A percentile compares a stretch with the other conserved stretches of the same genome.
Conservation (phyloP, 305 asterid species). For the Fraxinus xanthoxyloides region DNA sequence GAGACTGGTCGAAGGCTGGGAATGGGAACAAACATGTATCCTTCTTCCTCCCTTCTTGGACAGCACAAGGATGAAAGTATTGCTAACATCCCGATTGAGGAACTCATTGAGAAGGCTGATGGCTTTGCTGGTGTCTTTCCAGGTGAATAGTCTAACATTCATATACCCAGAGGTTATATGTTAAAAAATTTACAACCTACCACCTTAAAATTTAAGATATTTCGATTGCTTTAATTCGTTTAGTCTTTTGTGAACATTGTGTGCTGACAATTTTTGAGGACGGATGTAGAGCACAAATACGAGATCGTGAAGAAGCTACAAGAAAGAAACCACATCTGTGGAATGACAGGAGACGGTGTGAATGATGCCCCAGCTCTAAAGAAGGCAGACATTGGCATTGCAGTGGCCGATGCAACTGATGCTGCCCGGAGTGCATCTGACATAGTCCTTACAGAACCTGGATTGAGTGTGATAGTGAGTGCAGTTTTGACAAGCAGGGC, state of each 20-base stretch:
- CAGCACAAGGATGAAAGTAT: conserved; percentile 43
- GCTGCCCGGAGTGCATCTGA: conserved; percentile 57
- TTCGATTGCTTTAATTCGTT: not conserved
- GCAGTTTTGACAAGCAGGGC: conserved; percentile 57
- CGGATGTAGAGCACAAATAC: conserved; percentile 46
- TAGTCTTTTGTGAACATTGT: not conserved
- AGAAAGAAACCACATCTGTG: conserved; percentile 52
- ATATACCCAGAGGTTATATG: not conserved
- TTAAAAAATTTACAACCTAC: not conserved
- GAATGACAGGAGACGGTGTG: conserved; percentile 69
- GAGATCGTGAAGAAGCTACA: conserved; percentile 58
- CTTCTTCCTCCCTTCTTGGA: conserved; percentile 49
- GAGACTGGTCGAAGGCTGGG: conserved; percentile 58
- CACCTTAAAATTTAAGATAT: not conserved
- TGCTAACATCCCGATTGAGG: conserved; percentile 35
- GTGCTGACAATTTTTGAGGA: not conserved
- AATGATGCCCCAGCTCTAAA: conserved; percentile 58
- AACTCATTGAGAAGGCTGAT: conserved; percentile 50
- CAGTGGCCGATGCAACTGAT: conserved; percentile 60
- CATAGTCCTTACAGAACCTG: conserved; percentile 54
- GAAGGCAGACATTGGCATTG: conserved; percentile 52
- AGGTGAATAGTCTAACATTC: conserved; percentile 21
- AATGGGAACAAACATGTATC: conserved; percentile 53
- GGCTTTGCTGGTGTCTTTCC: conserved; percentile 63
- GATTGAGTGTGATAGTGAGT: conserved; percentile 50